Evolutionary conservation across 2,329 filamentous ascomycete genomes (phyloP), one percentile per base, ranked within the genome.

Genomic region (Fusarium xylarioides): DNA sequence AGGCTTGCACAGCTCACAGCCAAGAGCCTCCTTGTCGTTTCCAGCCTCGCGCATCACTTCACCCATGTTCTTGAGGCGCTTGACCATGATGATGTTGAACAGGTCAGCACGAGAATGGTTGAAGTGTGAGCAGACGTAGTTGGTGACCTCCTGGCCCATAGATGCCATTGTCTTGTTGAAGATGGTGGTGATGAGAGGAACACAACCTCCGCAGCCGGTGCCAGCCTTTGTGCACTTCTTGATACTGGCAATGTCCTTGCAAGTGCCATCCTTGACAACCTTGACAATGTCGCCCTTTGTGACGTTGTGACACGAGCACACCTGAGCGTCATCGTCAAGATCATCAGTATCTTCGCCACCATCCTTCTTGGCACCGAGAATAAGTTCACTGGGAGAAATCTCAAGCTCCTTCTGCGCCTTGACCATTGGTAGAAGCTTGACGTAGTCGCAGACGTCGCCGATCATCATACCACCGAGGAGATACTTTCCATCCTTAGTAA

Each of bases 401-500:
- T 97, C 93, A 2, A 97, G 86, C 70, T 87, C 85, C 80, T 95
- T 97, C 79, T 94, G 92, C 73, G 89, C 91, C 84, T 95, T 97
- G 61, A 96, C 94, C 86, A 97, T 91, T 3, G 93, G 92, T 2
- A 97, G 93, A 28, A 97, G 84, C 81, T 95, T 97, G 83, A 97
- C 89, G 78, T 97, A 97, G 83, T 97, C 95, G 71, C 89, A 92
- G 0, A 94, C 97, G 78, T 97, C 95, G 43, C 95, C 95, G 69
- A 97, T 96, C 94, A 97, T 97, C 94, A 97, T 97, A 8, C 95
- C 95, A n/a, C 95, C 95, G 1, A 97, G 89, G 2, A 97, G 85
- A 77, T 95, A 95, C 80, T 97, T 97, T 32, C 95, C 95, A 79
- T 97, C 95, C 78, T 91, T 85, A 0, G 95, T 97, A 78, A 97